Percentiles rank a stretch among this genome's conserved stretches.
phyloP scores from a whole-genome alignment of 2,329 filamentous ascomycete species.

The Diplodia scrobiculata region DNA sequence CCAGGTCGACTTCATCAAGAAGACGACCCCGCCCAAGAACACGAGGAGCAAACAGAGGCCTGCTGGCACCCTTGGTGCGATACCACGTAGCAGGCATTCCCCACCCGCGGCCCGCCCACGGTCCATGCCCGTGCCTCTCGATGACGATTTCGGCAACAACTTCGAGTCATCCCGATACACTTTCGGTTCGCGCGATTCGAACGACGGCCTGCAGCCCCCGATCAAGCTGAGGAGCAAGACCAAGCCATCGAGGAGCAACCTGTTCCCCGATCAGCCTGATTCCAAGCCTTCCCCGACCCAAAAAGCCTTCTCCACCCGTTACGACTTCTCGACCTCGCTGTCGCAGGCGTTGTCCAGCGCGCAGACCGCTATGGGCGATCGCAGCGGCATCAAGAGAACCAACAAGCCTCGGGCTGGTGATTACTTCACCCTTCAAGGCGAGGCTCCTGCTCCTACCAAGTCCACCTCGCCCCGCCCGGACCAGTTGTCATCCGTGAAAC shows the following conservation, averaged over 20 bases:
- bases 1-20: conserved; percentile 89
- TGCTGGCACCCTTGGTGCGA: conserved; percentile 55
- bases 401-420: conserved; percentile 32
- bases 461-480: conserved; percentile 52
- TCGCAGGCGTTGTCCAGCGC: conserved; percentile 76
- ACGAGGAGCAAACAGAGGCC: conserved; percentile 46
- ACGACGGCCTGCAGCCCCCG: conserved; percentile 60
- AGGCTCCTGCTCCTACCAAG: conserved; percentile 34
- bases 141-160: conserved; percentile 67
- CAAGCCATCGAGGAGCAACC: conserved; percentile 58
- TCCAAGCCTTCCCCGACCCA: conserved; percentile 49
- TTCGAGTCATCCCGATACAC: conserved; percentile 52
- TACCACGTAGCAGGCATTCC: conserved; percentile 54
- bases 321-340: conserved; percentile 93
- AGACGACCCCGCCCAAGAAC: conserved; percentile 57
- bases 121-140: conserved; percentile 59
- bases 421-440: conserved; percentile 45
- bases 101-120: conserved; percentile 52
- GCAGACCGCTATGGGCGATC: conserved; percentile 63
- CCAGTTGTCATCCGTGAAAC: conserved; percentile 62
- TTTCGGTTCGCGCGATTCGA: conserved; percentile 52
- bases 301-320: conserved; percentile 85
- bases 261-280: conserved; percentile 59
- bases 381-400: conserved; percentile 51
- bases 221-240: conserved; percentile 72